Evolutionary conservation across 129 eudicot genomes (phyloP), one percentile per base, ranked within the genome.

Genomic region (Helichrysum umbraculigerum): DNA sequence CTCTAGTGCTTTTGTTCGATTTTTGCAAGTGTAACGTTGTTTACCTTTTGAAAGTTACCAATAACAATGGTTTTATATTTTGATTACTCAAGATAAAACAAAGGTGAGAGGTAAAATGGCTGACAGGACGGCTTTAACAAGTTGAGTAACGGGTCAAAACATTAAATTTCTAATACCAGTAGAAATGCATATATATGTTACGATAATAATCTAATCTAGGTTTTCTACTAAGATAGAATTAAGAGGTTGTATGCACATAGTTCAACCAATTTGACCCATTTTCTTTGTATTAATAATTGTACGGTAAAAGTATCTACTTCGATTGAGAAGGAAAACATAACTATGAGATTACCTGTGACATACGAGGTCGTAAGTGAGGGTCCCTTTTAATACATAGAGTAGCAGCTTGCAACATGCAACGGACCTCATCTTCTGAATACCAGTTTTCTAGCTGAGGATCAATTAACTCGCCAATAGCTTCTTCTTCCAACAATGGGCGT

Each of bases 401-500:
- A 21, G 99, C 97, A 14, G 97, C 99, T 67, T 89, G 96, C 85
- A 95, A 80, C 96, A 95, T 88, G 85, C 87, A 91, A 51, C 71
- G 76, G 34, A 86, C 95, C 52, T 95, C 97, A 8, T 83, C 86
- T 76, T 95, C 97, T 33, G 87, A 84, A 74, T 87, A 95, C 61
- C 63, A 70, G 62, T 79, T 81, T 37, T 80, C 81, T 37, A 95
- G 68, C 66, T 86, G 87, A 42, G 99, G 99, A 74, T 95, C 99
- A 14, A 89, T 76, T 41, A 95, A 87, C 54, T 87, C 87, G 5
- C 82, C 84, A 22, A 89, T 81, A 16, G 91, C 96, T 78, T 77
- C 80, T 37, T 87, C 89, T 73, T 89, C 92, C 87, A 95, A 63
- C 60, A 95, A 86, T 17, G 99, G 96, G 0, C 99, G 96, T 30